Evolutionary conservation across 306 rosid genomes (phyloP), one percentile per base, ranked within the genome.

Genomic region (Ziziphus jujuba): DNA sequence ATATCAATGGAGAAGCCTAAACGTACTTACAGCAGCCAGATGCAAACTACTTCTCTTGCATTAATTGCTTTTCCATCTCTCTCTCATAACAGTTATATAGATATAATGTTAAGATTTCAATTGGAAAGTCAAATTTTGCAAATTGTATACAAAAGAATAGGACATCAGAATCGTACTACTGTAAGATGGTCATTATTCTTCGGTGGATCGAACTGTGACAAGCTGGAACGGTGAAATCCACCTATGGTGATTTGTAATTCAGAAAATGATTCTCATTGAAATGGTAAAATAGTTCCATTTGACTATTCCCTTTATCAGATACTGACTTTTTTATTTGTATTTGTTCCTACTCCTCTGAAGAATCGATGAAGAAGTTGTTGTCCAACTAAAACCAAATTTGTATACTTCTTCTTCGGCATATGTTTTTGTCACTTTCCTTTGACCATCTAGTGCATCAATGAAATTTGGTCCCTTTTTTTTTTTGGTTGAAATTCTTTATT

Each of bases 51-150:
- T 21, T 48, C 47, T 51, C 43, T 51, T 61, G 66, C 50, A 21
- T 40, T 35, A 57, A 19, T 43, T 13, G 24, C 33, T 4, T 38
- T 43, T 51, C 51, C 66, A 38, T 44, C 51, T 12, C 45, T 1
- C 45, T 8, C 45, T 0, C 9, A 1, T 40, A 40, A 12, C 45
- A 40, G 13, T 40, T 40, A 11, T 40, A 40, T 40, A 40, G 22
- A n/a, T 36, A 65, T 66, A 55, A 50, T 40, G 53, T 52, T 80
- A 61, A 25, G 61, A 59, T 72, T 52, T 53, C 56, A 73, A 66
- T 57, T 70, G 71, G 74, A 50, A 64, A 64, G 50, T 36, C 24
- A 34, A 76, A 47, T 73, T 86, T 82, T 80, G 84, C 73, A 67
- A 79, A 61, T 72, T 66, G 59, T 58, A 74, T 62, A 52, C 64